These are phyloP conservation scores for Bolboschoenus planiculmis DNA, from an alignment of 176 grass and related monocot genomes.

Conservation along the genomic window DNA sequence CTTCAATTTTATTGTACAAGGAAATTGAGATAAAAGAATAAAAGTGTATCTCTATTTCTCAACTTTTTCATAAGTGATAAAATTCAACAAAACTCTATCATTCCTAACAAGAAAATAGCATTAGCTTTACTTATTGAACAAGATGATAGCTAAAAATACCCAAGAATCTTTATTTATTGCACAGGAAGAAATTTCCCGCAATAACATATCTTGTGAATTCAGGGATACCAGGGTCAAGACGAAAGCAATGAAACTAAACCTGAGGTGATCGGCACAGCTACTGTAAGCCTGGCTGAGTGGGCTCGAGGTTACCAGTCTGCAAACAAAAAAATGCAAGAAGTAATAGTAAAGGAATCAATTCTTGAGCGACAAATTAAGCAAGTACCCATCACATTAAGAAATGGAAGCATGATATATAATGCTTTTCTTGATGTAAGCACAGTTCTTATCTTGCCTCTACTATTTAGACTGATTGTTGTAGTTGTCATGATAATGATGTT, in stretches of 20 bases:
- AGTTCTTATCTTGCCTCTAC: not conserved
- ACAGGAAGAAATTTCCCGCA: not conserved
- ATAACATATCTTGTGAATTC: slow-evolving; percentile 16
- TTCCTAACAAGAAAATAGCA: not conserved
- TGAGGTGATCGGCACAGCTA: slow-evolving; percentile 68
- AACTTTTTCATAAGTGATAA: not conserved
- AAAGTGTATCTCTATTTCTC: not conserved
- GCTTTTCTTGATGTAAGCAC: slow-evolving; percentile 80
- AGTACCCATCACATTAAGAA: slow-evolving; percentile 63
- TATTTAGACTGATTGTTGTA: not conserved
- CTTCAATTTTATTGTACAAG: not conserved
- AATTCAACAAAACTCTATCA: not conserved
- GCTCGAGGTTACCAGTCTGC: slow-evolving; percentile 50
- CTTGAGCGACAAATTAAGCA: slow-evolving; percentile 33
- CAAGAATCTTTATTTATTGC: not conserved
- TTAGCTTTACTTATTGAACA: not conserved
- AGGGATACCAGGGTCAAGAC: slow-evolving; percentile 63
- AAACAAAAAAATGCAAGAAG: slow-evolving; percentile 20
- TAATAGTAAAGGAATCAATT: slow-evolving; percentile 26
- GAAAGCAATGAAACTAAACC: slow-evolving; percentile 49
- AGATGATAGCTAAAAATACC: not conserved
- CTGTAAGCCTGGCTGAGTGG: slow-evolving; percentile 66
- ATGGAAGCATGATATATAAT: slow-evolving; percentile 51
- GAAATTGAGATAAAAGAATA: not conserved
- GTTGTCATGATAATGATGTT: not conserved